These are phyloP conservation scores for Diaporthe velutina DNA, from an alignment of 2,329 filamentous ascomycete species.

Conservation along the genomic window DNA sequence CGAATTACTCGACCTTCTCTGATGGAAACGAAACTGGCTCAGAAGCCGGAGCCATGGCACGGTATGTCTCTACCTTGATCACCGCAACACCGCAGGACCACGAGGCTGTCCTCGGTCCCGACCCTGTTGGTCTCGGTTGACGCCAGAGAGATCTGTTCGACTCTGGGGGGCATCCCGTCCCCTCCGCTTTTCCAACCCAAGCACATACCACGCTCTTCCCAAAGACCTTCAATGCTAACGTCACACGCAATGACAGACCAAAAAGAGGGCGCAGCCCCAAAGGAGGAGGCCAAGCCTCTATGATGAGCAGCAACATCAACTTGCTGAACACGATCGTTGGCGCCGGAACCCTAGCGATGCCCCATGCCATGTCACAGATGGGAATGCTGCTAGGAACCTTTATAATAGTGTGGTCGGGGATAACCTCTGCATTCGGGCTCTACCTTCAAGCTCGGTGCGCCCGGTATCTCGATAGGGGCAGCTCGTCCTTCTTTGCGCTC, in stretches of 20 bases:
- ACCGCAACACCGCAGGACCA: neutral
- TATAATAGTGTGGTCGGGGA: slow-evolving; percentile 91
- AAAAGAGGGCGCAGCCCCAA: slow-evolving; percentile 75
- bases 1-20: slow-evolving; percentile 66
- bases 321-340: slow-evolving; percentile 97
- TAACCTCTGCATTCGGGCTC: slow-evolving; percentile 90
- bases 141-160: neutral
- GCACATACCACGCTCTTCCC: neutral
- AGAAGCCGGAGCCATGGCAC: slow-evolving; percentile 61
- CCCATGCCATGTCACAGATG: slow-evolving; percentile 95
- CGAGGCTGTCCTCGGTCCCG: neutral
- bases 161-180: neutral
- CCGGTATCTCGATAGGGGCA: slow-evolving; percentile 89
- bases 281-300: slow-evolving; percentile 85
- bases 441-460: slow-evolving; percentile 96
- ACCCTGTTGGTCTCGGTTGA: neutral
- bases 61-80: slow-evolving; percentile 50
- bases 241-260: slow-evolving; percentile 52
- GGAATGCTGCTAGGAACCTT: slow-evolving; percentile 87
- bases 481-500: slow-evolving; percentile 93
- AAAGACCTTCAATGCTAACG: slow-evolving; percentile 32
- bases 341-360: slow-evolving; percentile 94
- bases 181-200: neutral
- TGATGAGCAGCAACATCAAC: slow-evolving; percentile 93
- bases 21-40: slow-evolving; percentile 59